These are phyloP conservation scores for Coprinopsis strossmayeri DNA, from an alignment of 768 basidiomycete genomes.

Conservation along the genomic window DNA sequence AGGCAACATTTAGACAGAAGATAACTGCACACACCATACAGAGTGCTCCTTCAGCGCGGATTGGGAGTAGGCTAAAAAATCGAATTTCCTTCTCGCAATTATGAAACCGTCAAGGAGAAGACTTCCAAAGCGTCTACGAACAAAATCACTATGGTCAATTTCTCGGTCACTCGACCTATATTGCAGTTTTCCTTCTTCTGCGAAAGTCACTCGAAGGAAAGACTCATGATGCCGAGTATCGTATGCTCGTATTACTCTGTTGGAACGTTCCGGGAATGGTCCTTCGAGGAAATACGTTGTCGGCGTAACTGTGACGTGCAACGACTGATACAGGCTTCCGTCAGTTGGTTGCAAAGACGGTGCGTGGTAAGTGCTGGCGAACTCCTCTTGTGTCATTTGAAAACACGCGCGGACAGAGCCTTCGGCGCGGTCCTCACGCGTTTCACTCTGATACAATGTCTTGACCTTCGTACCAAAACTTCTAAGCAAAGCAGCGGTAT, in stretches of 20 bases:
- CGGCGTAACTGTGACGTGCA: constrained; percentile 20
- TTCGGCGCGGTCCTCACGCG: constrained; percentile 14
- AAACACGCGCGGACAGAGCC: constrained; percentile 27
- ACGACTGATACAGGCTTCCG: constrained; percentile 25
- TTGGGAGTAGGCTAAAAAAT: constrained; percentile 68
- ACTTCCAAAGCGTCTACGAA: constrained; percentile 39
- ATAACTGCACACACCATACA: constrained; percentile 35
- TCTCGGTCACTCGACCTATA: constrained; percentile 12
- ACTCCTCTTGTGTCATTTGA: constrained; percentile 18
- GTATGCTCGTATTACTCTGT: constrained; percentile 13
- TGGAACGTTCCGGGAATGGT: constrained; percentile 15
- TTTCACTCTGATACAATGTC: constrained; percentile 21
- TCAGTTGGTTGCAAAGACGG: constrained; percentile 22
- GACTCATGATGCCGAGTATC: constrained; percentile 11
- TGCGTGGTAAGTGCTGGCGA: constrained; percentile 16
- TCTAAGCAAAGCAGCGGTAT: constrained; percentile 35
- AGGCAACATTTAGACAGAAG: background rate
- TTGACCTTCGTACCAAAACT: constrained; percentile 24
- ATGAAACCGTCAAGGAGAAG: constrained; percentile 39
- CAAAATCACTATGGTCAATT: constrained; percentile 31
- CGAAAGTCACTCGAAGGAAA: constrained; percentile 15
- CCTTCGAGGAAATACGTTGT: constrained; percentile 12
- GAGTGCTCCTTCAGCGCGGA: constrained; percentile 66
- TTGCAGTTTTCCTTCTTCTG: constrained; percentile 14
- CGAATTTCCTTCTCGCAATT: constrained; percentile 49